Evolutionary conservation across 768 basidiomycete species (phyloP).

Genomic region (Hortiboletus campestris): DNA sequence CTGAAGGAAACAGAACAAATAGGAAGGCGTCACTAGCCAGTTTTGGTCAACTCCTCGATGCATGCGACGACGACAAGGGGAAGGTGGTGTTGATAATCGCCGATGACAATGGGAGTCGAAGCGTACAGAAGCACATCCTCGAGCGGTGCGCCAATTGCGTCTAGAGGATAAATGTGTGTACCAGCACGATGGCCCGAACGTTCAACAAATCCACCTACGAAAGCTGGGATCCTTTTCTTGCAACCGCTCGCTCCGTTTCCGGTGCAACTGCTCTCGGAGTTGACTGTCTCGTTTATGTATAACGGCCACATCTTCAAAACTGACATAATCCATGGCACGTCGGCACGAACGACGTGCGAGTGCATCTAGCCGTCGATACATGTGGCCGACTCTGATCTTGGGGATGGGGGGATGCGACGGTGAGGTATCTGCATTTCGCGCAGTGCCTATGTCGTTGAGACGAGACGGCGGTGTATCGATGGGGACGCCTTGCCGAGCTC

Average conservation of each 20-base stretch:
- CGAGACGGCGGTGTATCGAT: neutral
- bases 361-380: slow-evolving; percentile 28
- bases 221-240: slow-evolving; percentile 25
- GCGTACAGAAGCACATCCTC: slow-evolving; percentile 34
- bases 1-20: neutral
- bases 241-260: slow-evolving; percentile 16
- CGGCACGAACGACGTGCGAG: slow-evolving; percentile 19
- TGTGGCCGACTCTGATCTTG: slow-evolving; percentile 15
- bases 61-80: slow-evolving; percentile 41
- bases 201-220: slow-evolving; percentile 20
- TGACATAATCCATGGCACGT: slow-evolving; percentile 30
- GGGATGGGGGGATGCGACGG: slow-evolving; percentile 15
- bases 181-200: neutral
- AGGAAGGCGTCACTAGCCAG: slow-evolving; percentile 26
- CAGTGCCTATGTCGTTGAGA: neutral
- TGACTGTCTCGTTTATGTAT: slow-evolving; percentile 19
- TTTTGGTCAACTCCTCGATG: slow-evolving; percentile 47
- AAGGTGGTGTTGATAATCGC: slow-evolving; percentile 38
- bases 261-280: slow-evolving; percentile 24
- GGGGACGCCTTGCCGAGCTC: neutral
- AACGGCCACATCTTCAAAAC: slow-evolving; percentile 21
- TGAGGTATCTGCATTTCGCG: neutral
- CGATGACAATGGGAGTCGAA: slow-evolving; percentile 33
- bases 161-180: slow-evolving; percentile 17
- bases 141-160: slow-evolving; percentile 37